Evolutionary conservation across 2,329 filamentous ascomycete species (phyloP), one percentile per base, ranked within the genome.

Genomic region (Nemania abortiva): DNA sequence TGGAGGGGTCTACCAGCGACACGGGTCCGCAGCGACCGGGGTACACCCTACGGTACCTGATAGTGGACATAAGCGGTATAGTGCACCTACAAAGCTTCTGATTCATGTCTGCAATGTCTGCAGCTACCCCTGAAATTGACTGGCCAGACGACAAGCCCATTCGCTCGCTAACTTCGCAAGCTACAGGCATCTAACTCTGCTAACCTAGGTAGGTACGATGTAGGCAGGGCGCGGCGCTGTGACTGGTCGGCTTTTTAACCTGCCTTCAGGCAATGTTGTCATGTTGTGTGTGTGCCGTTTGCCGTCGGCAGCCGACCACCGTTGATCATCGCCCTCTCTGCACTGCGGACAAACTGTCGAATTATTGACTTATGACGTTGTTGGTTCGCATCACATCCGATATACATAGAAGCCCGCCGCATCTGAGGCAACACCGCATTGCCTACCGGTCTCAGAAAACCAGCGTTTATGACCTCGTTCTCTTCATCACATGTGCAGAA

Each of bases 91-190:
- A 37, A 37, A 37, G 34, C 45, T 59, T 54, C 65, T 67, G 65
- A 67, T 63, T 60, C 65, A 39, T 29, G 13, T 50, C 60, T 65
- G 65, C 65, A 67, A 39, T 29, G 9, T 50, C 60, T 65, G 65
- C 65, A 67, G 65, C 54, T 67, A 67, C 65, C 65, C 65, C 65
- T 67, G 65, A 42, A 62, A 34, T 42, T 9, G 27, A 31, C 39
- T 47, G 42, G 47, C 6, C 20, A 24, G 7, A 18, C 39, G 39
- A 18, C 52, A 29, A 37, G 52, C 13, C 45, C 45, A 58, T 39
- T 39, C 31, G 22, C 15, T 45, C 31, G n/a, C 31, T 42, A 59
- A 39, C 42, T 53, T 15, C 3, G 34, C 6, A 52, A 49, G 15
- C 11, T 54, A 24, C 39, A 42, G 39, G 34, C 34, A 37, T 37